A percentile compares a stretch with the other conserved stretches of the same genome.
These are phyloP conservation scores for Diaporthe longicolla DNA, from an alignment of 2,329 filamentous ascomycete genomes.

Conservation along the genomic window DNA sequence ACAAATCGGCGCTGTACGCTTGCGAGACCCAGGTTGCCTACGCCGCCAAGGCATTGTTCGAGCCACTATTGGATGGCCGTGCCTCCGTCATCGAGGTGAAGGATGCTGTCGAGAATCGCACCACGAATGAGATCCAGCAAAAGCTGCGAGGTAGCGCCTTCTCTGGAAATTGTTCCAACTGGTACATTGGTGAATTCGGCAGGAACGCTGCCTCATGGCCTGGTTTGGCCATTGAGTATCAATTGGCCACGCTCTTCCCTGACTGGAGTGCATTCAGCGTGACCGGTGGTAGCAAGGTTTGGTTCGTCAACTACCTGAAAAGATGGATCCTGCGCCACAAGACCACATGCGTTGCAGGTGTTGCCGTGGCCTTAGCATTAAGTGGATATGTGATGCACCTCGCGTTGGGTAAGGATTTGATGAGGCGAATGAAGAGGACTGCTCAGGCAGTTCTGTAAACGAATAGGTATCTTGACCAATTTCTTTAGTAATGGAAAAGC, in stretches of 20 bases:
- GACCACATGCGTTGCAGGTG: not conserved
- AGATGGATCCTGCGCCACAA: not conserved
- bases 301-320: not conserved
- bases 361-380: not conserved
- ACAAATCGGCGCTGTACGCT: conserved; percentile 45
- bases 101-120: conserved; percentile 51
- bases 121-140: conserved; percentile 50
- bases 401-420: not conserved
- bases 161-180: conserved; percentile 56
- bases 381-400: not conserved
- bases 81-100: conserved; percentile 54
- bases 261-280: not conserved
- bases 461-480: too few relatives aligned
- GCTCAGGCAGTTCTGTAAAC: not conserved
- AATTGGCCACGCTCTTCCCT: conserved; percentile 35
- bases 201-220: conserved; percentile 55
- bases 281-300: not conserved
- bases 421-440: not conserved
- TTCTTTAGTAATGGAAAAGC: too few relatives aligned
- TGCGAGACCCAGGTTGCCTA: conserved; percentile 45
- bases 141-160: conserved; percentile 53
- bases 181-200: conserved; percentile 56
- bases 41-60: conserved; percentile 45
- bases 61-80: conserved; percentile 48
- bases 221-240: conserved; percentile 48